A percentile compares a stretch with the other conserved stretches of the same genome.
Conservation (phyloP, 148 eudicot genomes). For the Vaccinium macrocarpon region DNA sequence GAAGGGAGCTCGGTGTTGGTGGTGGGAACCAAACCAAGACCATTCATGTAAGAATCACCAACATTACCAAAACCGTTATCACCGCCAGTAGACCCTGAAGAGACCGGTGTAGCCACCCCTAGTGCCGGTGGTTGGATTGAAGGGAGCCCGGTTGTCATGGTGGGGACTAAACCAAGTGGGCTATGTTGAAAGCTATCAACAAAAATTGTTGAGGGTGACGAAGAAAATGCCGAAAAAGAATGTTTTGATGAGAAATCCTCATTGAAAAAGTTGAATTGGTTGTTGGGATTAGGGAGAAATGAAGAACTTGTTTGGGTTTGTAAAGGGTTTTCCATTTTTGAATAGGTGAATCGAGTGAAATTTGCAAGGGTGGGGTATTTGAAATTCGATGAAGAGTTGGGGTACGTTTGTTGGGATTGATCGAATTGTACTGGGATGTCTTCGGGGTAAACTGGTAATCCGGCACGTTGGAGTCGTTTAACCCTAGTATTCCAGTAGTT, state of each 20-base stretch:
- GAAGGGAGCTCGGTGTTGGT: constrained; percentile 65
- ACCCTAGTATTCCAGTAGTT: constrained; percentile 93
- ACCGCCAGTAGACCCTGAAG: constrained; percentile 19
- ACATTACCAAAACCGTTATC: not conserved
- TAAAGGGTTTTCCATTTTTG: constrained; percentile 26
- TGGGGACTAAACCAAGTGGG: constrained; percentile 2
- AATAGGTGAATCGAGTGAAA: constrained; percentile 25
- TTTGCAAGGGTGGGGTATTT: constrained; percentile 19
- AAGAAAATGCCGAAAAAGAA: constrained; percentile 15
- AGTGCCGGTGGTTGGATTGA: constrained; percentile 53
- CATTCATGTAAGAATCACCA: no score
- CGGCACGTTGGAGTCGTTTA: constrained; percentile 74
- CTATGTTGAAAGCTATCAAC: not conserved
- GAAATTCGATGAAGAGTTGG: constrained; percentile 13
- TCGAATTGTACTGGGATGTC: constrained; percentile 18
- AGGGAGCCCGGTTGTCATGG: constrained; percentile 57
- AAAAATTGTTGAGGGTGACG: constrained; percentile 1
- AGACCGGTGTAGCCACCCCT: not conserved
- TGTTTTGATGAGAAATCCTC: not conserved
- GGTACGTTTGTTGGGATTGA: constrained; percentile 2
- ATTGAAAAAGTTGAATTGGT: not conserved
- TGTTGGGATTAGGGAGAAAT: constrained; percentile 23
- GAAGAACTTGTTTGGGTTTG: constrained; percentile 20
- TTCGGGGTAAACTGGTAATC: constrained; percentile 85
- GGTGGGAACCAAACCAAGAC: not conserved